These are phyloP conservation scores for Persicaria tinctoria DNA, from an alignment of 148 eudicot genomes.

Conservation along the genomic window DNA sequence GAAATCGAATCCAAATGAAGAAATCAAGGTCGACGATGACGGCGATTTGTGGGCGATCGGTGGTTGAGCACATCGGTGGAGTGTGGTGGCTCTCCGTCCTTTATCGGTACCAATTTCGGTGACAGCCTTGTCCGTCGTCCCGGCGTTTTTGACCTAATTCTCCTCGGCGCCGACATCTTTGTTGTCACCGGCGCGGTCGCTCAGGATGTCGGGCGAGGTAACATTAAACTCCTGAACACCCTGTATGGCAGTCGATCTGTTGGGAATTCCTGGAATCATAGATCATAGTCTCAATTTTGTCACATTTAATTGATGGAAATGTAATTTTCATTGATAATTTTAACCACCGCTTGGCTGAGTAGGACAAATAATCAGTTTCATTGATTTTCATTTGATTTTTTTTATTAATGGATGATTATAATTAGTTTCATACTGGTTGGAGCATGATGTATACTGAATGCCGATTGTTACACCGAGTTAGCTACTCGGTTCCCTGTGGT, in stretches of 20 bases:
- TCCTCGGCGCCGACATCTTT: constrained; percentile 81
- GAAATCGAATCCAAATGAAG: too few relatives aligned
- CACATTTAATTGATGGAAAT: too few relatives aligned
- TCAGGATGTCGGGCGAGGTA: constrained; percentile 91
- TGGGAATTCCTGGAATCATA: neutral
- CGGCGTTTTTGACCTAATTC: constrained; percentile 63
- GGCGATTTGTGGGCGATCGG: too few relatives aligned
- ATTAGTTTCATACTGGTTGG: too few relatives aligned
- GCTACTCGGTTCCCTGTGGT: too few relatives aligned
- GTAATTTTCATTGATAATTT: neutral
- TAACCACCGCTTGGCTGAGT: constrained; percentile 64
- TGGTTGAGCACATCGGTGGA: too few relatives aligned
- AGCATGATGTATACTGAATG: too few relatives aligned
- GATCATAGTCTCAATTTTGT: neutral
- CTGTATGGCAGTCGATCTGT: neutral
- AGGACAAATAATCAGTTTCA: too few relatives aligned
- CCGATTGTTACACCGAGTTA: too few relatives aligned
- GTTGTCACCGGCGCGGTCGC: constrained; percentile 98
- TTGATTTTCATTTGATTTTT: too few relatives aligned
- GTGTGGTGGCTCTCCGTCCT: constrained; percentile 7
- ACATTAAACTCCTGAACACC: neutral
- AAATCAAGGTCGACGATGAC: too few relatives aligned
- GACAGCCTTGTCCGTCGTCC: constrained; percentile 68
- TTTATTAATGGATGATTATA: too few relatives aligned
- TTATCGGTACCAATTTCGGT: constrained; percentile 29